Evolutionary conservation across 441 rosid species (phyloP), one percentile per base, ranked within the genome.

Genomic region (Pelargonium myrrhifolium): DNA sequence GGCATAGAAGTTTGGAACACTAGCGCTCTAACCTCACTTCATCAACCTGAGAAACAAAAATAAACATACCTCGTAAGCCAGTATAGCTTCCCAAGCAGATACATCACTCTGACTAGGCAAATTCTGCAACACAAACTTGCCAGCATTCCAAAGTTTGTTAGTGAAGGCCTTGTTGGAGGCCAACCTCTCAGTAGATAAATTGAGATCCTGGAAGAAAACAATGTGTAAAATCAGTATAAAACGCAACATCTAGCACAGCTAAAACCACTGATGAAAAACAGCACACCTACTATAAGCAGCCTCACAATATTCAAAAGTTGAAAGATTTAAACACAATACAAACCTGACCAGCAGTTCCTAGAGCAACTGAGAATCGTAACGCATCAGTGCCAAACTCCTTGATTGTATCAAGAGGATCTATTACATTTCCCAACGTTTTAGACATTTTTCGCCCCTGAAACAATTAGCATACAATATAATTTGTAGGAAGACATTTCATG

Each of bases 281-380:
- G 53, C 26, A 60, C 31, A 74, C 51, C 59, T 65, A 67, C 17
- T 6, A 47, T 40, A 71, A n/a, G 59, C 17, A 65, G 24, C 15
- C 14, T 45, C 9, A 53, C 37, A 59, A 20, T 28, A 15, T 6
- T 24, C n/a, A 43, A 66, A 69, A 53, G 40, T 22, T 40, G 60
- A 65, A 74, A 68, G 60, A 66, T 56, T 9, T 64, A 20, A 70
- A 70, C 68, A 71, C 35, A 68, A 61, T 62, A 78, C 80, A 79
- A 62, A 93, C 99, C 99, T 93, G 97, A 72, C 99, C 97, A 79
- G 97, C 95, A 79, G 97, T 93, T 78, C 99, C 99, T 62, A 93
- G 78, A 60, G 97, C 86, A 84, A 93, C 81, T 64, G 96, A 80
- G 80, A 93, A 90, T 26, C 99, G 86, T 78, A 93, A 70, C 65